Percentiles rank a stretch among this genome's conserved stretches.
phyloP scores from a whole-genome alignment of 345 rosid genomes.

The Brassica nigra region DNA sequence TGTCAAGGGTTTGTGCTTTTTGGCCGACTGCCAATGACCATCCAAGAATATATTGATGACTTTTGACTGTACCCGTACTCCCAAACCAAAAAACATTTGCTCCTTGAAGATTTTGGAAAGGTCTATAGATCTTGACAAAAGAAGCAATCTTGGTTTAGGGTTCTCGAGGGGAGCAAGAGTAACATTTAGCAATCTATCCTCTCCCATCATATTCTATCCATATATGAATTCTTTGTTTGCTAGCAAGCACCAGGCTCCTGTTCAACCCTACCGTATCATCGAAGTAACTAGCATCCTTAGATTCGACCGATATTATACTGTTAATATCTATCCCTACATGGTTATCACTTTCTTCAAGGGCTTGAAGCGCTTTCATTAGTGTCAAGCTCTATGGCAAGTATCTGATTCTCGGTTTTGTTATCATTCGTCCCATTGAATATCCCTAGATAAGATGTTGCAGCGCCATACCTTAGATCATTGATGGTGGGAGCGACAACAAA shows the following conservation, averaged over 20 bases:
- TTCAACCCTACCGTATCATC: neutral
- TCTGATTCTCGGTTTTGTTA: neutral
- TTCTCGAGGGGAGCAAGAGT: neutral
- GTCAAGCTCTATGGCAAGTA: neutral
- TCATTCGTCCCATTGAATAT: neutral
- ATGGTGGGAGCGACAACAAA: neutral
- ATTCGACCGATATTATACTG: neutral
- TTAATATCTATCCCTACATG: slow-evolving; percentile 4
- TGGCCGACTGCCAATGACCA: neutral
- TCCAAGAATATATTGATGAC: slow-evolving; percentile 1
- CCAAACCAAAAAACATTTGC: neutral
- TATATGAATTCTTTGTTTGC: neutral
- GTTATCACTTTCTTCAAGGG: neutral
- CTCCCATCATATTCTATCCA: slow-evolving; percentile 12
- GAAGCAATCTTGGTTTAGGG: neutral
- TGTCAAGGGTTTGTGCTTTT: neutral
- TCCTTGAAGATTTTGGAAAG: slow-evolving; percentile 1
- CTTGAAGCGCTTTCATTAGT: neutral
- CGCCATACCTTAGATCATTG: neutral
- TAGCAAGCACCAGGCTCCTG: neutral
- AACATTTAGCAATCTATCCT: neutral
- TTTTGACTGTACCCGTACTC: neutral
- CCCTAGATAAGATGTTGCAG: neutral
- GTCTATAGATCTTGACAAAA: neutral
- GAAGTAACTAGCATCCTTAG: neutral